These are phyloP conservation scores for Lactuca sativa DNA, from an alignment of 129 eudicot species.

Conservation along the genomic window DNA sequence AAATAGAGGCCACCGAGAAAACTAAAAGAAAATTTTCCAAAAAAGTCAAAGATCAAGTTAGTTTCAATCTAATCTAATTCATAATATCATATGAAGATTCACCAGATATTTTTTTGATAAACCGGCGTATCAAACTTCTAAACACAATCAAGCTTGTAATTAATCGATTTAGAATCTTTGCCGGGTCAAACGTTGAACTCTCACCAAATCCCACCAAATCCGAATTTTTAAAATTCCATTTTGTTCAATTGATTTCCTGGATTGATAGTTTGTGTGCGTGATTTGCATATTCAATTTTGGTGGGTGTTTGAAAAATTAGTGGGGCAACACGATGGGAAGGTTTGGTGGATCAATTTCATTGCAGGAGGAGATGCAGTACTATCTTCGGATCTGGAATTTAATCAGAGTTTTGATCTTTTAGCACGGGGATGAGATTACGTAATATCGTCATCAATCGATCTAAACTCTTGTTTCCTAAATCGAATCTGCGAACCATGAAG, in stretches of 20 bases:
- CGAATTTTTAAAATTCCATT: not conserved
- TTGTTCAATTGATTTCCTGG: not conserved
- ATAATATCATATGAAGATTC: not conserved
- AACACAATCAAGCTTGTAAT: not conserved
- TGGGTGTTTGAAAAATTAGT: slow-evolving; percentile 14
- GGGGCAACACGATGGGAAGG: slow-evolving; percentile 12
- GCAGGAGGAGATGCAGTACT: not conserved
- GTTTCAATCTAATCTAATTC: not conserved
- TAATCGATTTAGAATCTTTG: slow-evolving; percentile 4
- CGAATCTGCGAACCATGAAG: slow-evolving; percentile 32
- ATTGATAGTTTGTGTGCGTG: not conserved
- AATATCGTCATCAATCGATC: slow-evolving; percentile 4
- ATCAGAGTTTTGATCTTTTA: not conserved
- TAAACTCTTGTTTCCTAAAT: slow-evolving; percentile 5
- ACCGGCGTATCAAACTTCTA: not conserved
- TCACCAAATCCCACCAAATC: slow-evolving; percentile 5
- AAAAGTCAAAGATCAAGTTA: slow-evolving; percentile 15
- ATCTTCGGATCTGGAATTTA: slow-evolving; percentile 11
- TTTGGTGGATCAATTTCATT: not conserved
- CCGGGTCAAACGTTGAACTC: slow-evolving; percentile 8
- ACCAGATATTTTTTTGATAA: slow-evolving; percentile 5
- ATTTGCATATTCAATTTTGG: slow-evolving; percentile 9
- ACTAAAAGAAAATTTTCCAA: slow-evolving; percentile 5
- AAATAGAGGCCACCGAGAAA: not conserved
- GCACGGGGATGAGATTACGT: slow-evolving; percentile 16